These are phyloP conservation scores for Staphylotrichum tortipilum DNA, from an alignment of 495 filamentous ascomycete genomes.

Conservation along the genomic window DNA sequence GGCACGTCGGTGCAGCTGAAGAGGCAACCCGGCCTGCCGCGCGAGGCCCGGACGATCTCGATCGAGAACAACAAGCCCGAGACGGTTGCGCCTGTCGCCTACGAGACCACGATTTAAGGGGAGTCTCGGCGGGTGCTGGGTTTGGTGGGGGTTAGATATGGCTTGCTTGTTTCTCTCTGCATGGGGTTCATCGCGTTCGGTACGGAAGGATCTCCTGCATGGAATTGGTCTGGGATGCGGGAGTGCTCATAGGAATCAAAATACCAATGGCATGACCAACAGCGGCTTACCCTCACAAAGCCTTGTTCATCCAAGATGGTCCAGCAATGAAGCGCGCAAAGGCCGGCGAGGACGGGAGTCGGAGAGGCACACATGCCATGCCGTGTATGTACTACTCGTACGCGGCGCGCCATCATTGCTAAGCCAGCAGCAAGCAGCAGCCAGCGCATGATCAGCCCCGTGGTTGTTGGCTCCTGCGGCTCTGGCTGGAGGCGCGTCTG, in stretches of 20 bases:
- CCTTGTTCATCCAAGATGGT: constrained; percentile 10
- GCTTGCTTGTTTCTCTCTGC: constrained; percentile 29
- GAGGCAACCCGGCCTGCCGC: constrained; percentile 73
- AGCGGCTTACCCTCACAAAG: constrained; percentile 9
- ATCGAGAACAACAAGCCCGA: constrained; percentile 73
- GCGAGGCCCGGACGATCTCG: constrained; percentile 68
- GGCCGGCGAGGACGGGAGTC: neutral
- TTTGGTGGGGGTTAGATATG: constrained; percentile 22
- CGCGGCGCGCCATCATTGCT: no score
- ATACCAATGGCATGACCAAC: constrained; percentile 33
- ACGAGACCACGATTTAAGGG: constrained; percentile 95
- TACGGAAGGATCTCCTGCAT: constrained; percentile 31
- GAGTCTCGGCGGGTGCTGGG: constrained; percentile 9
- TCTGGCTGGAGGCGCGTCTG: no score
- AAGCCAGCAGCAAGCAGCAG: no score
- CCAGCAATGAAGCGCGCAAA: constrained; percentile 10
- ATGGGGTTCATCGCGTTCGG: constrained; percentile 34
- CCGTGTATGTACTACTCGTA: no score
- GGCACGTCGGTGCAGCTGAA: constrained; percentile 82
- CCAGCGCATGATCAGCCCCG: no score
- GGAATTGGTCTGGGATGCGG: constrained; percentile 32
- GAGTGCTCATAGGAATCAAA: constrained; percentile 33
- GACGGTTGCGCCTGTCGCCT: constrained; percentile 82
- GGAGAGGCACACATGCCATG: neutral
- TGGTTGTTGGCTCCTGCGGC: no score